These are phyloP conservation scores for Mortierella sp. DNA, from an alignment of 371 early-diverging fungal genomes.

Conservation along the genomic window DNA sequence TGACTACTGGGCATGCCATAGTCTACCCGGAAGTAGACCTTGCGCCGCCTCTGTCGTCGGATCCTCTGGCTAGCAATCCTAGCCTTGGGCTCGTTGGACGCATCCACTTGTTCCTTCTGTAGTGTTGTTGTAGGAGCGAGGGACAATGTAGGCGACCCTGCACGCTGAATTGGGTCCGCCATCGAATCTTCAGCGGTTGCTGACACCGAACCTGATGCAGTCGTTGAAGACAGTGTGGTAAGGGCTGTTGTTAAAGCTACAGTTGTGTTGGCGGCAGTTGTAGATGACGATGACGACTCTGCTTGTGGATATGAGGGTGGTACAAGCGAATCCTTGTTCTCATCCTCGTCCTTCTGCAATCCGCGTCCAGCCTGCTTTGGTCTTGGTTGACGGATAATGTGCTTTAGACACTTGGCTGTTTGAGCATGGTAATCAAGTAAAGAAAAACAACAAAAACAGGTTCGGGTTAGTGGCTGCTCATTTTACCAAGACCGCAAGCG, in stretches of 20 bases:
- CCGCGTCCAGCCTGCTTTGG: conserved; percentile 33
- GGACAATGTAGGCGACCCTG: conserved; percentile 34
- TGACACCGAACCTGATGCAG: background rate
- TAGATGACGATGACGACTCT: background rate
- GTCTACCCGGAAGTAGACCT: conserved; percentile 47
- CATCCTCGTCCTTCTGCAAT: background rate
- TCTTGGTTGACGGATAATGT: conserved; percentile 65
- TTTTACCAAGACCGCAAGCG: background rate
- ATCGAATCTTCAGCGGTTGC: background rate
- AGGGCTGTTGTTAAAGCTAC: background rate
- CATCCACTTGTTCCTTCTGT: conserved; percentile 41
- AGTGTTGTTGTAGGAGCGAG: conserved; percentile 47
- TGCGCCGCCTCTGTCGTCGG: conserved; percentile 36
- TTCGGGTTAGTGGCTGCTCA: background rate
- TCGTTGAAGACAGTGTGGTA: background rate
- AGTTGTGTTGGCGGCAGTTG: background rate
- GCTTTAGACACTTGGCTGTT: conserved; percentile 64
- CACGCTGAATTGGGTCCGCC: conserved; percentile 20
- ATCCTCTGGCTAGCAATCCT: conserved; percentile 25
- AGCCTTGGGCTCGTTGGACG: conserved; percentile 37
- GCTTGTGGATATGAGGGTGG: background rate
- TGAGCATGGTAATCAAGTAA: background rate
- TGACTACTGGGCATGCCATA: conserved; percentile 88
- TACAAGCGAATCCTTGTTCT: conserved; percentile 10
- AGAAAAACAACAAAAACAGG: background rate